Evolutionary conservation across 345 rosid species (phyloP), one percentile per base, ranked within the genome.

Genomic region (Lepidium aucheri): DNA sequence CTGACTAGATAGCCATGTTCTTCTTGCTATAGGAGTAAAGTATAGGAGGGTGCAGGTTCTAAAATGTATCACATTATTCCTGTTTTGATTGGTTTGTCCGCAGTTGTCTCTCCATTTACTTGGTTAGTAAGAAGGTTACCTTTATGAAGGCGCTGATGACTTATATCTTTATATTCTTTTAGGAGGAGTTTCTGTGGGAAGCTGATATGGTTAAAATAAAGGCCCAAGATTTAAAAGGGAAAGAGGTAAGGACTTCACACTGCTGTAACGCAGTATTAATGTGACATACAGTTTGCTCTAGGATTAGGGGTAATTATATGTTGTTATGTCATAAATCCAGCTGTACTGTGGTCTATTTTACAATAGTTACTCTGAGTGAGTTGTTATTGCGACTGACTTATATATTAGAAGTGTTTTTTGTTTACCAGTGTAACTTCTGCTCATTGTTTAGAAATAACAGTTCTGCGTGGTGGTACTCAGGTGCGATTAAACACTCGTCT

Each of bases 121-220:
- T 65, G 50, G 15, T 42, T 46, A 53, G 57, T 43, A 35, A 45
- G 57, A 53, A 46, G 9, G 15, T 38, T 53, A 30, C 33, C 61
- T 18, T 65, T 67, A 57, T 46, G 41, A 39, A 45, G 43, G 53
- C 39, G 18, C 69, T 60, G 60, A 51, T 20, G 61, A 46, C 53
- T 53, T 53, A 38, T 61, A 61, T 40, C 8, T 55, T 18, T 63
- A 36, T 39, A 76, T 24, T 60, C 28, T 73, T 77, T 40, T 76
- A 95, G 99, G 99, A 95, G 78, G 99, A 95, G 77, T 95, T 95
- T 78, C 63, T 95, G 7, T 89, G 90, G 88, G 99, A 95, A 74
- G 91, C 96, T 78, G 96, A 87, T 77, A 83, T 95, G 96, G 89
- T 87, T 78, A 91, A 91, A 84, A 95, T 91, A 60, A 95, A 89